Conservation (phyloP, 2,329 filamentous ascomycete genomes). For the Colletotrichum lentis region DNA sequence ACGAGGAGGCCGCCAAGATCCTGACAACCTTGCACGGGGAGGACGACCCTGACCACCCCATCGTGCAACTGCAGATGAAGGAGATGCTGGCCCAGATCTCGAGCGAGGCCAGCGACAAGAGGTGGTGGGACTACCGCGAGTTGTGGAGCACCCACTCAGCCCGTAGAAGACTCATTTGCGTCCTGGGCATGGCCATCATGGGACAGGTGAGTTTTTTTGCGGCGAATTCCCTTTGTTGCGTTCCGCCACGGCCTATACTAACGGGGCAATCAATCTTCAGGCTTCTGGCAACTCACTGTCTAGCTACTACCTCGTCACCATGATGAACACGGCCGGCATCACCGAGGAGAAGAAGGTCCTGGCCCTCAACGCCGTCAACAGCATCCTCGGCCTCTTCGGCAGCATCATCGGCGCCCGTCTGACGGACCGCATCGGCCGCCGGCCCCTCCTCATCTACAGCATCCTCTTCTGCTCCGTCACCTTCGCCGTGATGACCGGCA, state of each 20-base stretch:
- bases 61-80: slow-evolving; percentile 61
- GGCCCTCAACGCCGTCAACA: slow-evolving; percentile 62
- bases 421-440: slow-evolving; percentile 65
- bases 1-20: slow-evolving; percentile 53
- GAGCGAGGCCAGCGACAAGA: slow-evolving; percentile 60
- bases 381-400: slow-evolving; percentile 60
- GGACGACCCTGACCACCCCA: slow-evolving; percentile 57
- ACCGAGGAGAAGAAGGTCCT: slow-evolving; percentile 57
- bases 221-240: too few species aligned
- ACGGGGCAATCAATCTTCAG: background rate
- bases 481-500: slow-evolving; percentile 60
- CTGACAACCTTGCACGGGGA: slow-evolving; percentile 62
- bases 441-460: slow-evolving; percentile 60
- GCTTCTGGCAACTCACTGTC: slow-evolving; percentile 55
- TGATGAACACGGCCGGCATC: slow-evolving; percentile 62
- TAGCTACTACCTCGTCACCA: slow-evolving; percentile 63
- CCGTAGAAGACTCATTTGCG: slow-evolving; percentile 60
- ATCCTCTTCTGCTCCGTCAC: slow-evolving; percentile 56
- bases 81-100: slow-evolving; percentile 58
- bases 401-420: slow-evolving; percentile 64
- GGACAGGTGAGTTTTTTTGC: slow-evolving; percentile 63
- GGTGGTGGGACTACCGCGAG: slow-evolving; percentile 65
- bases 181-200: slow-evolving; percentile 61
- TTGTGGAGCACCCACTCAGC: slow-evolving; percentile 60
- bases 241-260: too few species aligned